Evolutionary conservation across 2,329 filamentous ascomycete species (phyloP).

Genomic region (Ascochyta viciae-villosae): DNA sequence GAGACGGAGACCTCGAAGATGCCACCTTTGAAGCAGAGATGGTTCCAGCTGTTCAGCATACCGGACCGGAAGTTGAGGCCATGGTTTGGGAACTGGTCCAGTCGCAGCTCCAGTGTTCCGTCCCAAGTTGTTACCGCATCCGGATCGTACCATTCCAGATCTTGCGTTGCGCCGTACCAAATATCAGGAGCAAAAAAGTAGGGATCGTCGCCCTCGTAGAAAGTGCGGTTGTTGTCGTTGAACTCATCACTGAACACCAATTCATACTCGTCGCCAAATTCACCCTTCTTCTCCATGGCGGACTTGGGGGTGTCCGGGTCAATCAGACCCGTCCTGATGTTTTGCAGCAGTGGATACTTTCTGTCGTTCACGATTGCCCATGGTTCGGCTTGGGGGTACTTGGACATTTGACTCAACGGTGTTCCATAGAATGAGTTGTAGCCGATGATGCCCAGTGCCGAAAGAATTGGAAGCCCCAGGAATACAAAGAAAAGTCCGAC

Average conservation of each 20-base stretch:
- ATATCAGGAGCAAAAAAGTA: constrained; percentile 61
- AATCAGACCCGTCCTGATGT: constrained; percentile 57
- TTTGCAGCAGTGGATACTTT: constrained; percentile 57
- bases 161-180: constrained; percentile 62
- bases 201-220: constrained; percentile 65
- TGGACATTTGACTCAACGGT: constrained; percentile 50
- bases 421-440: constrained; percentile 51
- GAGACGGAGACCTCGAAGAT: constrained; percentile 61
- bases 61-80: constrained; percentile 57
- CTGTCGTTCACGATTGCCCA: constrained; percentile 59
- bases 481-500: constrained; percentile 59
- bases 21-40: constrained; percentile 63
- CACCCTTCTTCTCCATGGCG: constrained; percentile 55
- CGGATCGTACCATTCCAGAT: constrained; percentile 61
- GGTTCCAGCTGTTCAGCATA: constrained; percentile 63
- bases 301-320: constrained; percentile 60
- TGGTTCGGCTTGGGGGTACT: constrained; percentile 33
- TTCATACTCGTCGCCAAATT: constrained; percentile 55
- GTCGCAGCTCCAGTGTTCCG: constrained; percentile 55
- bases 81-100: constrained; percentile 57
- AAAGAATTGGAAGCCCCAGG: constrained; percentile 59
- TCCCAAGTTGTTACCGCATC: constrained; percentile 60
- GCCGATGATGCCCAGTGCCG: constrained; percentile 51
- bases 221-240: constrained; percentile 60
- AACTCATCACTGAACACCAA: constrained; percentile 66